phyloP scores from a whole-genome alignment of 2,329 filamentous ascomycete genomes.

The Penicillium sp. region DNA sequence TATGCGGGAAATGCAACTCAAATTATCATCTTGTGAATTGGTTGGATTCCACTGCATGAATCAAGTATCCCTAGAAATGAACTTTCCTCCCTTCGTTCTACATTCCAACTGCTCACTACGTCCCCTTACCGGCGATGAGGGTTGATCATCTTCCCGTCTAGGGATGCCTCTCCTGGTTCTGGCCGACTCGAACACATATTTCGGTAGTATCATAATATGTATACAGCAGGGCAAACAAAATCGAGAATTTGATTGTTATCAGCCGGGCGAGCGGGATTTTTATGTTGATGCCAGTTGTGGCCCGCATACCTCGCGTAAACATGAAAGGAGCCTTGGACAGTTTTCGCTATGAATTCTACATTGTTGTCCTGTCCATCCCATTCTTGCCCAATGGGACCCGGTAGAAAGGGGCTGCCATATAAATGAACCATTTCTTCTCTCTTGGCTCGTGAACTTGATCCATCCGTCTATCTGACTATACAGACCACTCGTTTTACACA shows the following conservation, averaged over 20 bases:
- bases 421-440: constrained; percentile 4
- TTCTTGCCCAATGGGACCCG: constrained; percentile 4
- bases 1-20: not conserved
- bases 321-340: not conserved
- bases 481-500: constrained; percentile 6
- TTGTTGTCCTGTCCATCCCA: constrained; percentile 4
- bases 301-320: not conserved
- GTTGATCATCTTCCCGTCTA: constrained; percentile 1
- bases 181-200: too few relatives aligned
- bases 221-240: too few relatives aligned
- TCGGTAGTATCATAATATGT: not conserved
- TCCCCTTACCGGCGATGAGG: constrained; percentile 5
- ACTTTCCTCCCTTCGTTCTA: too few relatives aligned
- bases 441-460: not conserved
- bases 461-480: constrained; percentile 3
- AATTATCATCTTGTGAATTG: not conserved
- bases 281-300: not conserved
- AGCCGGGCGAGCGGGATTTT: not conserved
- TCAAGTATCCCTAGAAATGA: too few relatives aligned
- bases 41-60: too few relatives aligned
- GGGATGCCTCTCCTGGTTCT: not conserved
- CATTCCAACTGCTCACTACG: not conserved
- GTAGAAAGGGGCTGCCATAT: constrained; percentile 11
- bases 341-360: not conserved
- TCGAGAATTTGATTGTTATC: too few relatives aligned